Evolutionary conservation across 2,329 filamentous ascomycete genomes (phyloP).

Genomic region (Calonectria honghensis): DNA sequence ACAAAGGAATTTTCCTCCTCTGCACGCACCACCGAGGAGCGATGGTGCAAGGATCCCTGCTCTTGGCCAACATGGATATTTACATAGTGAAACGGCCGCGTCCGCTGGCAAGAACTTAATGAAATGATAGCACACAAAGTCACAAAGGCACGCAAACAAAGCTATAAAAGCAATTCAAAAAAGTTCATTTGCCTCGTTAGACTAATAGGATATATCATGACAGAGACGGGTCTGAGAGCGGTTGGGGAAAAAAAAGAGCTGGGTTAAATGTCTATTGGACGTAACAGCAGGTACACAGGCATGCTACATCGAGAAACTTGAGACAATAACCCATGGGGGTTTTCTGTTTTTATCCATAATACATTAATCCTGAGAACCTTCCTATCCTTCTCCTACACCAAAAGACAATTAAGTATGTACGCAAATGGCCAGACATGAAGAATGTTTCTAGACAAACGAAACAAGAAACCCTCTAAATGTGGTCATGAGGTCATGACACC

Average conservation of each 20-base stretch:
- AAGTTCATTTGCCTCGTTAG: slow-evolving; percentile 43
- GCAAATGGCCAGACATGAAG: slow-evolving; percentile 53
- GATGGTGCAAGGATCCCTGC: background rate
- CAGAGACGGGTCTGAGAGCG: background rate
- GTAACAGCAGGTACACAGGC: slow-evolving; percentile 54
- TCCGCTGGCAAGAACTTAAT: background rate
- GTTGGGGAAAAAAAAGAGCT: slow-evolving; percentile 20
- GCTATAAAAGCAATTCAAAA: background rate
- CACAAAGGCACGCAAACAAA: background rate
- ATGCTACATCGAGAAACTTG: slow-evolving; percentile 53
- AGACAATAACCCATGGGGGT: slow-evolving; percentile 55
- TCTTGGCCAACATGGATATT: background rate
- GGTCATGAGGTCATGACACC: slow-evolving; percentile 57
- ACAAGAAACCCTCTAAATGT: slow-evolving; percentile 57
- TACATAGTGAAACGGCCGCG: slow-evolving; percentile 14
- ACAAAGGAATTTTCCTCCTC: background rate
- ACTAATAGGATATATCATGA: background rate
- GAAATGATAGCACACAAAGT: background rate
- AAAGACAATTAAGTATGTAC: slow-evolving; percentile 57
- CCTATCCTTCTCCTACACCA: slow-evolving; percentile 49
- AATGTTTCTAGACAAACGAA: slow-evolving; percentile 52
- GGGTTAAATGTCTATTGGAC: slow-evolving; percentile 56
- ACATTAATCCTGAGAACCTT: slow-evolving; percentile 57
- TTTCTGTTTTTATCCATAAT: slow-evolving; percentile 55
- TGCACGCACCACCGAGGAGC: background rate